Evolutionary conservation across 345 rosid species (phyloP), one percentile per base, ranked within the genome.

Genomic region (Gossypium sturtianum): DNA sequence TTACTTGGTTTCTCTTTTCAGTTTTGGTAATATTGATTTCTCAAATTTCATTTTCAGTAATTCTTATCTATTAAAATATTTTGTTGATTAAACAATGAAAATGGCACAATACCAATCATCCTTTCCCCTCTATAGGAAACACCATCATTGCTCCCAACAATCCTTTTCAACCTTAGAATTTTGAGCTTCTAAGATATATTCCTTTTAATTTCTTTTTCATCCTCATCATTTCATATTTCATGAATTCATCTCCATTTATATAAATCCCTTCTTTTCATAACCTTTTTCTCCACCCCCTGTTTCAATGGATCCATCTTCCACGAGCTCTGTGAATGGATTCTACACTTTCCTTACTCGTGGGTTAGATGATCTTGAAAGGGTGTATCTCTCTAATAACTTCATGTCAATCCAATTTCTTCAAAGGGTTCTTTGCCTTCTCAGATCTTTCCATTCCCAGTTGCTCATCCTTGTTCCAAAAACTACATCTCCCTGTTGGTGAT

Each of bases 381-480:
- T 59, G 38, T 59, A 59, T 59, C 63, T 59, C 16, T 25, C 41
- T 23, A 59, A 59, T 59, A 23, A 23, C 41, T 59, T 59, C 38
- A 59, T 59, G 63, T 59, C 63, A 59, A 25, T 59, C 63, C 63
- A 59, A 23, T 59, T 59, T 34, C 63, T 59, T 25, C 63, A 59
- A 25, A 59, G 38, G 63, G 63, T 23, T 4, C 63, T 59, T 59
- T 59, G 38, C 17, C 38, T 59, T 25, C 63, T 59, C 7, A 23
- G 63, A 25, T 59, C 63, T 25, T 59, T 59, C 63, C 63, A 59
- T 59, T 59, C 63, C 38, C 63, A 59, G 17, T 34, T 59, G 9
- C 63, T 59, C 0, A 0, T 59, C 29, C 38, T 59, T 4, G 63
- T 59, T 13, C n/a, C 63, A 59, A 4, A 59, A 59, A 12, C 63